phyloP scores from a whole-genome alignment of 2,329 filamentous ascomycete genomes.

The Aplosporella prunicola region DNA sequence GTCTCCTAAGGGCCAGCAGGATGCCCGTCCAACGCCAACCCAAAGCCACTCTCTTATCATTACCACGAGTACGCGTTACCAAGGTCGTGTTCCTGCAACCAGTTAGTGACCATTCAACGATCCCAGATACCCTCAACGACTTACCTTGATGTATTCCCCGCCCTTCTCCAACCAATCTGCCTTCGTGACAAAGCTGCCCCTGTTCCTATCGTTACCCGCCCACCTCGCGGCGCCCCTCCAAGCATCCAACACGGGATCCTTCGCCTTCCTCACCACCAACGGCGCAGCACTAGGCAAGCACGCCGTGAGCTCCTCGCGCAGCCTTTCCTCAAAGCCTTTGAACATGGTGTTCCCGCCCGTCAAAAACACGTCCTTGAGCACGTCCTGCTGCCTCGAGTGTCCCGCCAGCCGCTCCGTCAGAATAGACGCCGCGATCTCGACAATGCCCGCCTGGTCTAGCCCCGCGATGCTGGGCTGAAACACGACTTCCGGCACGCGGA shows the following conservation, averaged over 20 bases:
- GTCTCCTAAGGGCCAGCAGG: no score
- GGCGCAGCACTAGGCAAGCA: constrained; percentile 60
- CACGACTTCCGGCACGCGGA: constrained; percentile 84
- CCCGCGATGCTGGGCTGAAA: constrained; percentile 90
- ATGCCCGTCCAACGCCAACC: neutral
- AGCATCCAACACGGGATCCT: constrained; percentile 72
- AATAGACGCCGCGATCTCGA: constrained; percentile 87
- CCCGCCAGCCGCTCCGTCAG: constrained; percentile 66
- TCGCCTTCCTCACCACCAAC: constrained; percentile 62
- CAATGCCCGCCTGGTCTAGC: constrained; percentile 82
- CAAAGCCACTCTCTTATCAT: neutral
- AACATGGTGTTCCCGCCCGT: constrained; percentile 92
- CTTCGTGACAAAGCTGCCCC: constrained; percentile 58
- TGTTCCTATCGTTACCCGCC: constrained; percentile 55
- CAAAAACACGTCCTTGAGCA: constrained; percentile 80
- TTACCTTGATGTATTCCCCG: constrained; percentile 79
- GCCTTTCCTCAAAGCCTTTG: constrained; percentile 72
- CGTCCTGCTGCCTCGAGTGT: constrained; percentile 50
- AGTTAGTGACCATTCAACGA: neutral
- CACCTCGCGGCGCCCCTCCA: constrained; percentile 90
- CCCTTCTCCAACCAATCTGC: constrained; percentile 91
- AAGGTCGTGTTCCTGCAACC: constrained; percentile 8
- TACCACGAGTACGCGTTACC: constrained; percentile 10
- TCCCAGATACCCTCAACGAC: neutral
- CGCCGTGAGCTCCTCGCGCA: constrained; percentile 62